These are phyloP conservation scores for Lachnellula occidentalis DNA, from an alignment of 2,329 filamentous ascomycete species.

Conservation along the genomic window DNA sequence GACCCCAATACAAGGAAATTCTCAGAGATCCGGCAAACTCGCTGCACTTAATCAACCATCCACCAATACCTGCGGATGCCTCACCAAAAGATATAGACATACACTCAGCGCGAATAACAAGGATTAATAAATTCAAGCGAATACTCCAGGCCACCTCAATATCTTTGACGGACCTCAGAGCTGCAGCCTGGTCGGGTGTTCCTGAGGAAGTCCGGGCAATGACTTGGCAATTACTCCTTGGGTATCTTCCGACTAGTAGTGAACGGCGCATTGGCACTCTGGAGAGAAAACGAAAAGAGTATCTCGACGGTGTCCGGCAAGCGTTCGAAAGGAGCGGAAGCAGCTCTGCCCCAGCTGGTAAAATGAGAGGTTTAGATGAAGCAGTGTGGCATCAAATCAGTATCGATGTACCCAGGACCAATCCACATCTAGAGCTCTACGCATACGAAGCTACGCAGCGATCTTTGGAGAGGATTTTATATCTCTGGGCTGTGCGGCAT, in stretches of 20 bases:
- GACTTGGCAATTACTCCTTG: slow-evolving; percentile 96
- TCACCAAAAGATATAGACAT: slow-evolving; percentile 79
- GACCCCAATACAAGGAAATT: slow-evolving; percentile 97
- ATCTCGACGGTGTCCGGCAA: slow-evolving; percentile 81
- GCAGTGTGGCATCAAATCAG: slow-evolving; percentile 99
- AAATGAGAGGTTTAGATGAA: slow-evolving; percentile 73
- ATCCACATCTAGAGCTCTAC: slow-evolving; percentile 92
- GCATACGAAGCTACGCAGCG: slow-evolving; percentile 93
- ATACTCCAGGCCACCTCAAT: slow-evolving; percentile 91
- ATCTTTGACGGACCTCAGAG: slow-evolving; percentile 73
- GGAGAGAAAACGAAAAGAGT: slow-evolving; percentile 93
- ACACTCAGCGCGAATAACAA: slow-evolving; percentile 78
- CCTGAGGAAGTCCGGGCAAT: slow-evolving; percentile 94
- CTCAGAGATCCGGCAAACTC: slow-evolving; percentile 85
- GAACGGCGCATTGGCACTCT: slow-evolving; percentile 85
- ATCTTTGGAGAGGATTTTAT: slow-evolving; percentile 88
- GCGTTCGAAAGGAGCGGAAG: slow-evolving; percentile 62
- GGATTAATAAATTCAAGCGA: slow-evolving; percentile 98
- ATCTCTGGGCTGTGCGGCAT: slow-evolving; percentile 96
- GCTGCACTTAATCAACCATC: slow-evolving; percentile 87
- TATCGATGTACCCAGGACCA: slow-evolving; percentile 94
- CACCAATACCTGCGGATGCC: slow-evolving; percentile 66
- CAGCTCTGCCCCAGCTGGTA: slow-evolving; percentile 37
- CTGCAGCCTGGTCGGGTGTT: slow-evolving; percentile 88
- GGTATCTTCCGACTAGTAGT: slow-evolving; percentile 94